A percentile compares a stretch with the other conserved stretches of the same genome.
These are phyloP conservation scores for Atkinsonella texensis DNA, from an alignment of 2,329 filamentous ascomycete species.

Conservation along the genomic window DNA sequence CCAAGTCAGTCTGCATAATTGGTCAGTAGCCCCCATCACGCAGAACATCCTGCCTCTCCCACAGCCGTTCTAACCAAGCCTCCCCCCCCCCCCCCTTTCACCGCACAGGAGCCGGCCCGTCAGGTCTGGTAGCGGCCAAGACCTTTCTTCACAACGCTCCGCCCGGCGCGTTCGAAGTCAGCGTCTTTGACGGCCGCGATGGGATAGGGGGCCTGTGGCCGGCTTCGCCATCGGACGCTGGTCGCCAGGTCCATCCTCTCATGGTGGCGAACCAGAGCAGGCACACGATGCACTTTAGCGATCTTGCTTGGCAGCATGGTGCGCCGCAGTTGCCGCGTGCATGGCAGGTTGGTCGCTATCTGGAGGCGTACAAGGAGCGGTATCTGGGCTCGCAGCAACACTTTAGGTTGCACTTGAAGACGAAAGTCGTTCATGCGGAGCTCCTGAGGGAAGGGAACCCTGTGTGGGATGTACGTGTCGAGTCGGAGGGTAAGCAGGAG, in stretches of 20 bases:
- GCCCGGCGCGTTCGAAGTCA: conserved; percentile 48
- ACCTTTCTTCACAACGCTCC: conserved; percentile 52
- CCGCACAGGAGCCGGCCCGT: conserved; percentile 50
- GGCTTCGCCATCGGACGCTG: conserved; percentile 32
- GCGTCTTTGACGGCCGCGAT: conserved; percentile 53
- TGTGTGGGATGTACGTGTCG: conserved; percentile 30
- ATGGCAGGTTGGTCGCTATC: conserved; percentile 64
- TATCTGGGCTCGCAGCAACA: conserved; percentile 36
- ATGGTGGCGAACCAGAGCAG: conserved; percentile 65
- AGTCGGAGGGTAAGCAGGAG: conserved; percentile 23
- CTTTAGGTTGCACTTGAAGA: conserved; percentile 37
- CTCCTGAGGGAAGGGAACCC: conserved; percentile 13
- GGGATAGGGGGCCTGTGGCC: conserved; percentile 74
- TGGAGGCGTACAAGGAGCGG: conserved; percentile 48
- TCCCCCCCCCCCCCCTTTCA: neutral
- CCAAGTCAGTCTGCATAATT: conserved; percentile 1
- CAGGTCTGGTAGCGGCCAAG: conserved; percentile 60
- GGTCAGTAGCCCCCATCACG: neutral
- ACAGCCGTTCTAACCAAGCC: neutral
- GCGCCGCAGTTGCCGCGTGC: conserved; percentile 60
- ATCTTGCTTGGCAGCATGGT: conserved; percentile 54
- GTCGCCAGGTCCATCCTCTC: conserved; percentile 48
- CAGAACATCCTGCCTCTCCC: neutral
- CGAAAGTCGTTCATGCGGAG: conserved; percentile 30
- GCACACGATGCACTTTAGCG: conserved; percentile 62